Evolutionary conservation across 805 yeast species (phyloP).

Genomic region (Ogataea saltuana): DNA sequence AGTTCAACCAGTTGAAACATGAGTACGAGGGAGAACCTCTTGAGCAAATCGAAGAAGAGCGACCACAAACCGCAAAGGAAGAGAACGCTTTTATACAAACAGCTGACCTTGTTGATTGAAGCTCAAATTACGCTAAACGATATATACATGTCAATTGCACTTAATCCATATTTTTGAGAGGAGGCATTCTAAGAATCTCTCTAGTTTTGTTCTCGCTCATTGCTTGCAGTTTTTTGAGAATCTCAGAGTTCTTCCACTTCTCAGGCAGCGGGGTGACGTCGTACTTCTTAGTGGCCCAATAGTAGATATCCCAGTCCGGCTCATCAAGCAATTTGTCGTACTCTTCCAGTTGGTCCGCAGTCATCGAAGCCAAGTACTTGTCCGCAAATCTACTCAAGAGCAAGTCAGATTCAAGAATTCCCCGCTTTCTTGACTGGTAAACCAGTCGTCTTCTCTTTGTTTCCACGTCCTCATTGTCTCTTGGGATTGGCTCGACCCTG

Average conservation of each 20-base stretch:
- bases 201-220: conserved; percentile 71
- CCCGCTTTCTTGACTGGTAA: conserved; percentile 92
- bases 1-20: conserved; percentile 55
- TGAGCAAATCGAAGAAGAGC: conserved; percentile 19
- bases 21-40: conserved; percentile 40
- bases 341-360: conserved; percentile 70
- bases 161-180: conserved; percentile 38
- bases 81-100: conserved; percentile 25
- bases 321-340: conserved; percentile 86
- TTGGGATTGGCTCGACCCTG: conserved; percentile 74
- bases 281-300: conserved; percentile 91
- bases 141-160: too few relatives aligned
- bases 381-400: conserved; percentile 84
- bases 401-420: conserved; percentile 90
- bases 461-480: conserved; percentile 71
- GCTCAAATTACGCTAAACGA: too few relatives aligned
- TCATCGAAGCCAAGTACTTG: conserved; percentile 59
- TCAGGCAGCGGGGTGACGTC: conserved; percentile 85
- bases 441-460: conserved; percentile 82
- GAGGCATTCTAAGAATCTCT: conserved; percentile 86
- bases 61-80: neutral
- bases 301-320: conserved; percentile 98
- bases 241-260: conserved; percentile 69
- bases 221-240: conserved; percentile 67
- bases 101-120: conserved; percentile 46